phyloP scores from a whole-genome alignment of 2,329 filamentous ascomycete species.

The Talaromyces funiculosus region DNA sequence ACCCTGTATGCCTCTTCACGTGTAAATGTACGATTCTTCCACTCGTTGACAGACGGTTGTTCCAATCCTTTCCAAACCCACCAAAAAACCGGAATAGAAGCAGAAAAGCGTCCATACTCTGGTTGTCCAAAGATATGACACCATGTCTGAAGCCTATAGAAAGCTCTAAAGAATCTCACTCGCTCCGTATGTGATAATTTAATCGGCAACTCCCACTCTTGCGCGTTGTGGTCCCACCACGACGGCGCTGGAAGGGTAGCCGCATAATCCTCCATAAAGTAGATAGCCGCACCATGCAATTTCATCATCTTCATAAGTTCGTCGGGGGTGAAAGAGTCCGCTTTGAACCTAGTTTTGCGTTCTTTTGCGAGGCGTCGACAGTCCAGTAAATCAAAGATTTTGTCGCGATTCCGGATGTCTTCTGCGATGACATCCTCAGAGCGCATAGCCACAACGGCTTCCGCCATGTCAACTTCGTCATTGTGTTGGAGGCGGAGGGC shows the following conservation, averaged over 20 bases:
- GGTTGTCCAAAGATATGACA: conserved; percentile 15
- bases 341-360: background rate
- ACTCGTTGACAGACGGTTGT: background rate
- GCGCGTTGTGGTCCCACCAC: background rate
- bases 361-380: background rate
- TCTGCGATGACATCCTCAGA: conserved; percentile 15
- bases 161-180: conserved; percentile 14
- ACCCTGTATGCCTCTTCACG: conserved; percentile 14
- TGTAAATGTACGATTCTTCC: conserved; percentile 2
- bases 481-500: conserved; percentile 11
- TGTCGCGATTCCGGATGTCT: background rate
- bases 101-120: background rate
- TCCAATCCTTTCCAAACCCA: background rate
- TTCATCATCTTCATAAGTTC: conserved; percentile 4
- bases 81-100: background rate
- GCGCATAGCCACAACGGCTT: conserved; percentile 19
- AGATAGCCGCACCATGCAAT: background rate
- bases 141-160: conserved; percentile 19
- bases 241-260: background rate
- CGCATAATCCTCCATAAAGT: background rate
- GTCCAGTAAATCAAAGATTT: background rate
- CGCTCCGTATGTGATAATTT: conserved; percentile 14
- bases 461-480: conserved; percentile 14
- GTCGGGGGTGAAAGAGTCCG: background rate
- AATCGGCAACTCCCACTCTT: background rate